Percentiles rank a stretch among this genome's conserved stretches.
Evolutionary conservation across 2,329 filamentous ascomycete species (phyloP).

Genomic region (Penicillium sp.): DNA sequence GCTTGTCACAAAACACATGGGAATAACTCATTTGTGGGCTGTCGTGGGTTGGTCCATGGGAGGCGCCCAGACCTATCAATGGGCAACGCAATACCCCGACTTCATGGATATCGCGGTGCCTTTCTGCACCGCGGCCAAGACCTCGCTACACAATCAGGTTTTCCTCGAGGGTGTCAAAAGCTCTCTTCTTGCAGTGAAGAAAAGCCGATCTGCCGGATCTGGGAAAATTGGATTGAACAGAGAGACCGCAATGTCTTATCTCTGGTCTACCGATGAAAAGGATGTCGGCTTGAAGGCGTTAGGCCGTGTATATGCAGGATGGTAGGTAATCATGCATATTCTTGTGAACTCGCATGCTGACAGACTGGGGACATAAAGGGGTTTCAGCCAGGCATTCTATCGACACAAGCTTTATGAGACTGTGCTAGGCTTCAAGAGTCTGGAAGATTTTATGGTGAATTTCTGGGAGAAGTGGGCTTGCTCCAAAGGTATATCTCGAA

Average conservation of each 20-base stretch:
- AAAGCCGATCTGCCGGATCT: constrained; percentile 55
- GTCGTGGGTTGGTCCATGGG: constrained; percentile 74
- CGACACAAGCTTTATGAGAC: constrained; percentile 69
- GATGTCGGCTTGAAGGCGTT: constrained; percentile 68
- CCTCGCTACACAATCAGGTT: constrained; percentile 67
- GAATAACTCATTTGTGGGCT: constrained; percentile 60
- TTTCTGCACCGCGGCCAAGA: constrained; percentile 67
- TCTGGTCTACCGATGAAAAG: constrained; percentile 58
- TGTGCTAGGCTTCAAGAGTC: constrained; percentile 63
- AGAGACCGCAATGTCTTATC: constrained; percentile 41
- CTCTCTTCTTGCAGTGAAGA: constrained; percentile 60
- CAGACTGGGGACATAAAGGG: constrained; percentile 48
- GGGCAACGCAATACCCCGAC: constrained; percentile 63
- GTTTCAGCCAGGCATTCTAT: constrained; percentile 78
- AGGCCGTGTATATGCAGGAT: constrained; percentile 75
- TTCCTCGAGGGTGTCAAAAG: constrained; percentile 67
- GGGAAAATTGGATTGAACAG: constrained; percentile 47
- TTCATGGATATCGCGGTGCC: constrained; percentile 68
- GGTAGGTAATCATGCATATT: constrained; percentile 34
- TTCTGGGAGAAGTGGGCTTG: constrained; percentile 78
- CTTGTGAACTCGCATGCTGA: constrained; percentile 1
- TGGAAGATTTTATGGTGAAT: constrained; percentile 72
- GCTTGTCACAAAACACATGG: constrained; percentile 65
- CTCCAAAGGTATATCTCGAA: constrained; percentile 55
- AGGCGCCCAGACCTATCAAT: constrained; percentile 66